phyloP scores from a whole-genome alignment of 352 stramenopile genomes.

The Thraustochytrium striatum region DNA sequence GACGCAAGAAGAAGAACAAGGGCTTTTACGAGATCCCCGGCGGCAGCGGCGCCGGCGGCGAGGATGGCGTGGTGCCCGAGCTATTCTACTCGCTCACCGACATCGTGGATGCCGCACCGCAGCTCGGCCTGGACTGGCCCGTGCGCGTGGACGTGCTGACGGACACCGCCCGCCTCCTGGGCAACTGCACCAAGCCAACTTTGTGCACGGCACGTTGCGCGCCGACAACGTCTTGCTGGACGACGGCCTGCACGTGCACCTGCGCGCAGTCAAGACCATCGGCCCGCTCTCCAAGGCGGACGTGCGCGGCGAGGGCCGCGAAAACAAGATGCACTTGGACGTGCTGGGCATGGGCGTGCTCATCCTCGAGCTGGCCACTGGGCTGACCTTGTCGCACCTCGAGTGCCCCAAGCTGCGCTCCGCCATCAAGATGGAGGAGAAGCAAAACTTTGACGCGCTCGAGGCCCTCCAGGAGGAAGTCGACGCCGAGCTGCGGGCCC shows the following conservation, averaged over 20 bases:
- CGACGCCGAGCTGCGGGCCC: conserved; percentile 2
- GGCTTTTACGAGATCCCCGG: conserved; percentile 35
- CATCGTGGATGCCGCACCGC: neutral
- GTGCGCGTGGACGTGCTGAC: conserved; percentile 4
- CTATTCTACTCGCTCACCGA: neutral
- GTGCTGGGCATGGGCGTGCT: conserved; percentile 10
- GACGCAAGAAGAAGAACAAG: neutral
- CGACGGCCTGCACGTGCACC: conserved; percentile 7
- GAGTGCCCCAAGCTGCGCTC: conserved; percentile 11
- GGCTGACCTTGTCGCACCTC: conserved; percentile 4
- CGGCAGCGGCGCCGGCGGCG: neutral
- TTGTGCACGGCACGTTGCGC: conserved; percentile 24
- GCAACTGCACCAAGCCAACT: conserved; percentile 19
- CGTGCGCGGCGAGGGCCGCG: neutral
- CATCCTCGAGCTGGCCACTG: conserved; percentile 23
- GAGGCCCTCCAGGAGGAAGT: conserved; percentile 1
- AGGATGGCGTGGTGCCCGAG: neutral
- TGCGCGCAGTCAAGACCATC: conserved; percentile 23
- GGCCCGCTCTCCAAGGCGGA: neutral
- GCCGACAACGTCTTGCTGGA: neutral
- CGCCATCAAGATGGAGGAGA: conserved; percentile 38
- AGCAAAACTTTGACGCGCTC: conserved; percentile 12
- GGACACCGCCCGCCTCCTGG: neutral
- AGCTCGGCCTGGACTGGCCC: neutral
- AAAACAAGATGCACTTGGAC: neutral